These are phyloP conservation scores for Fusarium nygamai DNA, from an alignment of 2,329 filamentous ascomycete genomes.

Conservation along the genomic window DNA sequence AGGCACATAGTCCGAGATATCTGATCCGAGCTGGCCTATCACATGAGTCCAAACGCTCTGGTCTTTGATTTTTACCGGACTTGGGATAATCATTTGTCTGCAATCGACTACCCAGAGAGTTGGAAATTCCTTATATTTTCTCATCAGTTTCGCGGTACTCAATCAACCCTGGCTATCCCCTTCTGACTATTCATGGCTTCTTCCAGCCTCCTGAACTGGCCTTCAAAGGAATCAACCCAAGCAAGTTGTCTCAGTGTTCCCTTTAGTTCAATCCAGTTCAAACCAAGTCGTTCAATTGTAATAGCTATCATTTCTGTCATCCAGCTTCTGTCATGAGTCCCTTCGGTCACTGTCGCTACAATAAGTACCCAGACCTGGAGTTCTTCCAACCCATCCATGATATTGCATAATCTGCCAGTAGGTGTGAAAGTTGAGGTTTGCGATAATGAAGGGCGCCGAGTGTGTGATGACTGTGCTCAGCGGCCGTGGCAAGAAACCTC, in stretches of 20 bases:
- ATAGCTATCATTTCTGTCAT: not conserved
- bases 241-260: not conserved
- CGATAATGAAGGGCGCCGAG: not conserved
- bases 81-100: too few species aligned
- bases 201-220: not conserved
- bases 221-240: not conserved
- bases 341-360: not conserved
- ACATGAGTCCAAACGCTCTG: not conserved
- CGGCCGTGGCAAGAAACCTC: not conserved
- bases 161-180: not conserved
- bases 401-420: not conserved
- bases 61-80: not conserved
- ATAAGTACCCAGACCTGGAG: not conserved
- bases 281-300: not conserved
- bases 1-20: conserved; percentile 5
- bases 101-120: not conserved
- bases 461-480: conserved; percentile 1
- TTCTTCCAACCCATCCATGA: not conserved
- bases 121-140: not conserved
- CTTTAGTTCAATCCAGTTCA: not conserved
- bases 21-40: conserved; percentile 3
- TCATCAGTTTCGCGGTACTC: not conserved
- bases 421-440: not conserved
- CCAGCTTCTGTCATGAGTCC: not conserved
- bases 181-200: not conserved